These are phyloP conservation scores for Dioscorea dumetorum DNA, from an alignment of 106 monocot genomes.

Conservation along the genomic window DNA sequence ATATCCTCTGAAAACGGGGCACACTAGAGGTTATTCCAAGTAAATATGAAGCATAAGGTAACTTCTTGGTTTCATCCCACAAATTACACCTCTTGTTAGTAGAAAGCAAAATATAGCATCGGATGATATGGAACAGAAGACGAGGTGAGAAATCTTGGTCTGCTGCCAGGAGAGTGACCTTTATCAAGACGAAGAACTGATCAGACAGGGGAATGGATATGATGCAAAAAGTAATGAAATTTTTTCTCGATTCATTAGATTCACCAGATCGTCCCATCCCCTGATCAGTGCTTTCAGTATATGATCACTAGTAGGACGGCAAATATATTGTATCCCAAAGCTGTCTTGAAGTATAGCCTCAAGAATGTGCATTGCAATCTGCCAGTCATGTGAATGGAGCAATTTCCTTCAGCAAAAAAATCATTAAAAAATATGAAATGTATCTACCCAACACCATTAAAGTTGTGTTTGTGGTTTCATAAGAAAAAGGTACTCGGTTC, in stretches of 20 bases:
- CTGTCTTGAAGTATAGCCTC: constrained; percentile 37
- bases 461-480: too few species aligned
- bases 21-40: neutral
- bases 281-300: constrained; percentile 18
- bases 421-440: too few species aligned
- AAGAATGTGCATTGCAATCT: constrained; percentile 62
- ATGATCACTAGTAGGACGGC: constrained; percentile 6
- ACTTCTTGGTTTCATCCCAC: neutral
- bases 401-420: neutral
- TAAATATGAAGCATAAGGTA: neutral
- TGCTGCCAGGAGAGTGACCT: constrained; percentile 19
- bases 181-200: neutral
- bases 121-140: constrained; percentile 42
- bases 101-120: constrained; percentile 50
- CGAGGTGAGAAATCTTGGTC: constrained; percentile 44
- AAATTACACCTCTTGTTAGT: constrained; percentile 24
- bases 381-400: constrained; percentile 2
- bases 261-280: constrained; percentile 32
- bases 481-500: too few species aligned
- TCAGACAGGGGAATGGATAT: neutral
- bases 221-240: too few species aligned
- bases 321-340: constrained; percentile 28
- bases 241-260: neutral
- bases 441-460: too few species aligned
- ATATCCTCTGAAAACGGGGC: constrained; percentile 23